These are phyloP conservation scores for Exobasidium rhododendri DNA, from an alignment of 1,284 basidiomycete genomes.

Conservation along the genomic window DNA sequence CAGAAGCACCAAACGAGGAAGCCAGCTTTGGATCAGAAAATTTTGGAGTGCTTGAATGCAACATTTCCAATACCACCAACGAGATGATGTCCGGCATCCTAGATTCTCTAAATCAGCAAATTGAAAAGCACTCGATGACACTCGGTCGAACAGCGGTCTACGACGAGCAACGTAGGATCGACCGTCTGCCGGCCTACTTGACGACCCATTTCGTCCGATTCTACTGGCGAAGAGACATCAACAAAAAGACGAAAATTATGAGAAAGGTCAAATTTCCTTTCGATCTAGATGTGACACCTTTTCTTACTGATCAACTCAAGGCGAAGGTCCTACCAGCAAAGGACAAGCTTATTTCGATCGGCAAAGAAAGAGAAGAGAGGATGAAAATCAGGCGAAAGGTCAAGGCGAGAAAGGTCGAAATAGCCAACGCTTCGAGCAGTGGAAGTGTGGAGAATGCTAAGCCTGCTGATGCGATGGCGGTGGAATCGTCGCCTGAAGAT, in stretches of 20 bases:
- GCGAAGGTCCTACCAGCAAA: constrained; percentile 69
- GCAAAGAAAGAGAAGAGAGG: constrained; percentile 79
- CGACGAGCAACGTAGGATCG: constrained; percentile 75
- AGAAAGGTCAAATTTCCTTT: constrained; percentile 89
- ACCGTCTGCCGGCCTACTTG: constrained; percentile 75
- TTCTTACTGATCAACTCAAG: constrained; percentile 76
- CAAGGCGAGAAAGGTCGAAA: constrained; percentile 58
- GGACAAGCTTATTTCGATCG: constrained; percentile 70
- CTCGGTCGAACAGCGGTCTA: constrained; percentile 79
- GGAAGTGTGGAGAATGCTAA: constrained; percentile 60
- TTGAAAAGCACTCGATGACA: constrained; percentile 79
- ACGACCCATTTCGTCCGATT: constrained; percentile 92
- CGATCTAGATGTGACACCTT: constrained; percentile 78
- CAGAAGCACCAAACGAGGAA: constrained; percentile 75
- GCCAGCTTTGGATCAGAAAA: constrained; percentile 67
- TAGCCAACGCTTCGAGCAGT: constrained; percentile 24
- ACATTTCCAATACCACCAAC: constrained; percentile 80
- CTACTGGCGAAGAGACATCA: constrained; percentile 86
- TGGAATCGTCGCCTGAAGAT: constrained; percentile 2
- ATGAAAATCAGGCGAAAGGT: constrained; percentile 75
- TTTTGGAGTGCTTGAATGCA: constrained; percentile 86
- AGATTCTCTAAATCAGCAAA: constrained; percentile 75
- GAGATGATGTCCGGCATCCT: constrained; percentile 83
- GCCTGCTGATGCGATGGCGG: constrained; percentile 55
- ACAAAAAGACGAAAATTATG: constrained; percentile 59